Conservation (phyloP, 495 filamentous ascomycete species). For the Baudoinia panamericana region DNA sequence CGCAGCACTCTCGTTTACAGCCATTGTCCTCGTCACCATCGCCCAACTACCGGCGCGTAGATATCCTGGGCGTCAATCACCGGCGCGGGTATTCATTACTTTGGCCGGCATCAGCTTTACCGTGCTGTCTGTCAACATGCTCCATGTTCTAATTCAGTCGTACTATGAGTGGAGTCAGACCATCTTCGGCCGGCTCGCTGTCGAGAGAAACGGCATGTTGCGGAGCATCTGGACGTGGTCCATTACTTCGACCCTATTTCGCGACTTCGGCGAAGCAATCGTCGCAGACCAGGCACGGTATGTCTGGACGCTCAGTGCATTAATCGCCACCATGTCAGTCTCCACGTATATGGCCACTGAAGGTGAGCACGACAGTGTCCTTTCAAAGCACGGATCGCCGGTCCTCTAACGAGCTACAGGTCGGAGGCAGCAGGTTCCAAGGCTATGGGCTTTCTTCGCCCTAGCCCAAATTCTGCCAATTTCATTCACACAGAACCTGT, state of each 20-base stretch:
- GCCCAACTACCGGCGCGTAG: no score
- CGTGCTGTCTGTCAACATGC: slow-evolving; percentile 17
- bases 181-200: no score
- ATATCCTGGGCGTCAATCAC: no score
- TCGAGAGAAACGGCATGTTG: neutral
- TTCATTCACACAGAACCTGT: slow-evolving; percentile 28
- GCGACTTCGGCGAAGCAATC: slow-evolving; percentile 15
- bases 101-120: slow-evolving; percentile 18
- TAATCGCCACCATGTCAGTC: slow-evolving; percentile 9
- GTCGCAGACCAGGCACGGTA: slow-evolving; percentile 2
- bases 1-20: slow-evolving; percentile 15
- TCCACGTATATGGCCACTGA: slow-evolving; percentile 16
- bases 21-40: slow-evolving; percentile 8
- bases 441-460: slow-evolving; percentile 28
- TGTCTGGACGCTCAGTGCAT: slow-evolving; percentile 11
- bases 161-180: slow-evolving; percentile 7
- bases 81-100: slow-evolving; percentile 1
- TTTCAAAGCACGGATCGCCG: no score
- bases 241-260: slow-evolving; percentile 14
- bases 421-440: slow-evolving; percentile 15
- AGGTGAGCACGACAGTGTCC: slow-evolving; percentile 4
- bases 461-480: slow-evolving; percentile 27
- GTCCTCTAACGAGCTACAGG: no score
- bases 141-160: slow-evolving; percentile 14
- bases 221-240: slow-evolving; percentile 12